Evolutionary conservation across 106 monocot genomes (phyloP).

Genomic region (Acorus gramineus): DNA sequence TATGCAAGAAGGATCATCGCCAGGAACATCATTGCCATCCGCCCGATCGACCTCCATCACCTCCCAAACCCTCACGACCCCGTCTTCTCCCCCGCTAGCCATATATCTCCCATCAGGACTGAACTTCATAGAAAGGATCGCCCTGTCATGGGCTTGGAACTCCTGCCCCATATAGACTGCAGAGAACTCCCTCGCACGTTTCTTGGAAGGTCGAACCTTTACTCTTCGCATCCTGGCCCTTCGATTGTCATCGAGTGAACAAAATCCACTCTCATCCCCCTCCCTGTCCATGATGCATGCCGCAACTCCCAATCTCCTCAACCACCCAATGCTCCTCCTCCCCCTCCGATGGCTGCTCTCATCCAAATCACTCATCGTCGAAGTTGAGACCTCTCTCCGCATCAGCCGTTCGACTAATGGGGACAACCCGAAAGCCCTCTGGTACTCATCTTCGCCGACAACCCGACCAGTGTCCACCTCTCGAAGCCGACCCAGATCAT

Average conservation of each 20-base stretch:
- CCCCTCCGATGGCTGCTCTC: background rate
- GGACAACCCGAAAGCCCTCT: conserved; percentile 28
- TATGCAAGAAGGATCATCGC: too few species aligned
- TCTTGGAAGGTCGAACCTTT: conserved; percentile 28
- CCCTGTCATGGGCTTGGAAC: conserved; percentile 54
- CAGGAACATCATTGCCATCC: too few species aligned
- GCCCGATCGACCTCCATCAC: conserved; percentile 24
- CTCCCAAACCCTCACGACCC: conserved; percentile 63
- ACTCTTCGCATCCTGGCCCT: conserved; percentile 21
- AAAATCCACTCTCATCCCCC: conserved; percentile 12
- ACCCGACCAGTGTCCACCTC: conserved; percentile 27
- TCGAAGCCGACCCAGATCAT: conserved; percentile 11
- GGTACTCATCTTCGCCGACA: conserved; percentile 13
- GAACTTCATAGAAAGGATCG: conserved; percentile 69
- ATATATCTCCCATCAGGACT: conserved; percentile 57
- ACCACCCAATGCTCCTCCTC: conserved; percentile 38
- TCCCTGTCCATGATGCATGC: conserved; percentile 46
- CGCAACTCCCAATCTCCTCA: conserved; percentile 41
- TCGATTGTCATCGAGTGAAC: conserved; percentile 1
- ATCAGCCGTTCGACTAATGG: conserved; percentile 30
- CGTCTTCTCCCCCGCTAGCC: conserved; percentile 79
- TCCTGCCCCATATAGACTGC: conserved; percentile 47
- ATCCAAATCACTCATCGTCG: background rate
- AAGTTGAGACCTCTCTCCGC: conserved; percentile 22
- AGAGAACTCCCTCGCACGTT: conserved; percentile 55